Evolutionary conservation across 2,329 filamentous ascomycete species (phyloP), one percentile per base, ranked within the genome.

Genomic region (Neobulgaria alba): DNA sequence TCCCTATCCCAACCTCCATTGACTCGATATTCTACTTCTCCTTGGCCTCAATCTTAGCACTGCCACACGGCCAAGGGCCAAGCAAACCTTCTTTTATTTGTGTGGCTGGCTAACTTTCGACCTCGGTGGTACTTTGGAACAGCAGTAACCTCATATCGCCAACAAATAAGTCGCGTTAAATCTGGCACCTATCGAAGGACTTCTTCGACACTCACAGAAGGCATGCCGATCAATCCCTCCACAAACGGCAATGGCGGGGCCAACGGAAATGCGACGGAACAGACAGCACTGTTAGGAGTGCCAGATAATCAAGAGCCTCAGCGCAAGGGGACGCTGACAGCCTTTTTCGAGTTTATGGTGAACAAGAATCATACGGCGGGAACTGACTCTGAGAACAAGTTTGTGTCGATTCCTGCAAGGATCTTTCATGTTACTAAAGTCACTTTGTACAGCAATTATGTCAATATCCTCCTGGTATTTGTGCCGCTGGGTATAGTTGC

Each of bases 391-490:
- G 41, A 48, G 10, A 56, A 55, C 32, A 48, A 43, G 39, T 49
- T 57, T 31, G 50, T 58, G 36, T 48, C 49, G 39, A 47, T 49
- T 48, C 49, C 55, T 33, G 57, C 55, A 38, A 41, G 41, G 20
- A 39, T 40, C 8, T 39, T 57, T 23, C 55, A 53, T 34, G 46
- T 53, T 41, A 57, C 55, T 41, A 58, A 59, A 49, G 44, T 57
- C n/a, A 58, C 57, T n/a, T 44, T 59, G 45, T 49, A 55, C 37
- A 59, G 57, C 54, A 59, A 56, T 51, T 59, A 59, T 61, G 78
- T 95, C 65, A 95, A 95, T 59, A 57, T 94, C 29, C 67, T 95
- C 19, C 67, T 95, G 31, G 44, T 95, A 21, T 78, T 82, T 31
- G 87, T 85, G 1, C 88, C 89, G 0, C 72, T 79, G 34, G 88